Conservation (phyloP, 805 yeast species). For the Hanseniaspora singularis region DNA sequence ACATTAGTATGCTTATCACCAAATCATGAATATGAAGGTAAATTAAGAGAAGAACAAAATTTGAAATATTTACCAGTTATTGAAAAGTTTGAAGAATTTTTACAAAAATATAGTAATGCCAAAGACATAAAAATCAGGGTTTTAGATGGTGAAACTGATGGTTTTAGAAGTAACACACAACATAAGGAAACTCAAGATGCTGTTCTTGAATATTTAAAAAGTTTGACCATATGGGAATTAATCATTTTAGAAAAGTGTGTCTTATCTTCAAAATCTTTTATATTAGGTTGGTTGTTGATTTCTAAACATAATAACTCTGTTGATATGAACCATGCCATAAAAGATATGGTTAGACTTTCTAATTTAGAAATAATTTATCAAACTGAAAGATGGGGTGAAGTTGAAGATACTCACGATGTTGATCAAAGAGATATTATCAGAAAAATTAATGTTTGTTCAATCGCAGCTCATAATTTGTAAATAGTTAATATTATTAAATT, state of each 20-base stretch:
- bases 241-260: conserved; percentile 88
- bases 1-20: conserved; percentile 83
- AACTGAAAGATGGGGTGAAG: conserved; percentile 92
- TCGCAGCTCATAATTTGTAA: conserved; percentile 33
- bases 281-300: conserved; percentile 63
- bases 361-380: conserved; percentile 75
- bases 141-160: conserved; percentile 72
- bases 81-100: conserved; percentile 47
- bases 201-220: conserved; percentile 52
- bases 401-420: conserved; percentile 97
- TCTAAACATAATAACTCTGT: conserved; percentile 30
- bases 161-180: conserved; percentile 73
- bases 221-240: conserved; percentile 60
- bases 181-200: conserved; percentile 43
- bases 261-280: conserved; percentile 70
- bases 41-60: conserved; percentile 67
- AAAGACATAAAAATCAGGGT: conserved; percentile 36
- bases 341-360: conserved; percentile 64
- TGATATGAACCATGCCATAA: conserved; percentile 36
- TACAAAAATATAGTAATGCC: conserved; percentile 30
- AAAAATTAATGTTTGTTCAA: conserved; percentile 66
- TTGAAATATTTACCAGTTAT: conserved; percentile 66
- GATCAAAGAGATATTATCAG: conserved; percentile 81
- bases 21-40: conserved; percentile 66
- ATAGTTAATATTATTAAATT: background rate